Conservation (phyloP, 331 rosid genomes). For the Arachis monticola region DNA sequence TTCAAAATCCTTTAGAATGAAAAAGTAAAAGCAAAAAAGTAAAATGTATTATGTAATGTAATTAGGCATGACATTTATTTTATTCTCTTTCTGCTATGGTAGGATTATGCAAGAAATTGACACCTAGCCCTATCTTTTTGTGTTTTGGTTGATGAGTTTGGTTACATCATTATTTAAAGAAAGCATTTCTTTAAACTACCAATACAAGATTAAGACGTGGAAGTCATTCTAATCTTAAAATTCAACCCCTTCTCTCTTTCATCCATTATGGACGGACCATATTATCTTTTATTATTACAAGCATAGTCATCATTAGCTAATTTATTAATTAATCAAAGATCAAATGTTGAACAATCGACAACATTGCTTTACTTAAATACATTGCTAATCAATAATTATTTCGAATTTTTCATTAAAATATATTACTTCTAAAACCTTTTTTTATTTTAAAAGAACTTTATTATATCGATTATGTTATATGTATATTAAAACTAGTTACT, state of each 20-base stretch:
- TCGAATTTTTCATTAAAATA: too few relatives aligned
- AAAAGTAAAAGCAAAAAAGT: conserved; percentile 12
- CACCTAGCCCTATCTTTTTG: conserved; percentile 28
- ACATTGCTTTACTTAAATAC: neutral
- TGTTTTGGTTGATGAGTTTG: conserved; percentile 1
- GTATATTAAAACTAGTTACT: too few relatives aligned
- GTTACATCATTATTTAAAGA: conserved; percentile 33
- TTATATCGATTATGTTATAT: too few relatives aligned
- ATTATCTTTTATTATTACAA: conserved; percentile 23
- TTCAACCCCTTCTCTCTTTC: conserved; percentile 39
- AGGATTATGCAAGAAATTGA: conserved; percentile 33
- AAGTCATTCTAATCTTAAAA: conserved; percentile 42
- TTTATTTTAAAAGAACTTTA: too few relatives aligned
- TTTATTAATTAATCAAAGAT: conserved; percentile 2
- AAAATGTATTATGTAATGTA: neutral
- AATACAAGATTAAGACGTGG: conserved; percentile 45
- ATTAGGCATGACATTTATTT: conserved; percentile 5
- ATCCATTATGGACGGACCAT: conserved; percentile 42
- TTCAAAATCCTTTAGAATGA: neutral
- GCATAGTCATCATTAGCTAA: neutral
- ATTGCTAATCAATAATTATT: neutral
- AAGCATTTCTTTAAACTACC: conserved; percentile 24
- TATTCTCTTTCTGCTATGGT: neutral
- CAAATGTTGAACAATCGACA: conserved; percentile 20
- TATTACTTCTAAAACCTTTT: too few relatives aligned